Conservation (phyloP, 169 alveolate genomes). For the Cyclospora cayetanensis region DNA sequence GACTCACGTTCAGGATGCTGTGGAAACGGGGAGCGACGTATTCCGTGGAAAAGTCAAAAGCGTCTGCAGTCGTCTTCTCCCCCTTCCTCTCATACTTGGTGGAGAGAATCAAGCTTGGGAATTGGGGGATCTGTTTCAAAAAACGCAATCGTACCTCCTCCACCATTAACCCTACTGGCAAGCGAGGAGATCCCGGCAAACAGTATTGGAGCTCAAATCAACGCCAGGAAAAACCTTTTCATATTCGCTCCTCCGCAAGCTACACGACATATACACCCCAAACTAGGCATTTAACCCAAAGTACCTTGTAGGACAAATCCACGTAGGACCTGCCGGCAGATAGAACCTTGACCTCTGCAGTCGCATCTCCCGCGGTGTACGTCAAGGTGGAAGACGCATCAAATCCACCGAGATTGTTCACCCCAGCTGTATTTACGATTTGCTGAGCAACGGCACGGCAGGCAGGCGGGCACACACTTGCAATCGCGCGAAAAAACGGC, state of each 20-base stretch:
- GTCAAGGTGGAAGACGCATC: slow-evolving; percentile 48
- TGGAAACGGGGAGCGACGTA: slow-evolving; percentile 52
- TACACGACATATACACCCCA: neutral
- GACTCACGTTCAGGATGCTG: slow-evolving; percentile 35
- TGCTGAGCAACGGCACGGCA: too few relatives aligned
- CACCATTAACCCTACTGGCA: too few relatives aligned
- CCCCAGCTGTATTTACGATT: slow-evolving; percentile 60
- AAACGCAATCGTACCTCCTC: neutral
- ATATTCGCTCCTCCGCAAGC: neutral
- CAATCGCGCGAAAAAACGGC: too few relatives aligned
- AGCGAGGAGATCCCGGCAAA: neutral
- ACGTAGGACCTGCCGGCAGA: slow-evolving; percentile 55
- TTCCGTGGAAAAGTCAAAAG: slow-evolving; percentile 55
- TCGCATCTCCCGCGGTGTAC: slow-evolving; percentile 53
- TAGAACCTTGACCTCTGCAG: slow-evolving; percentile 54
- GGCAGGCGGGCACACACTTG: too few relatives aligned
- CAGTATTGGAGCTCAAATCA: neutral
- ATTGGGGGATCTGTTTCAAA: slow-evolving; percentile 20
- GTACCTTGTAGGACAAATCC: slow-evolving; percentile 52
- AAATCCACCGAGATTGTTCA: slow-evolving; percentile 28
- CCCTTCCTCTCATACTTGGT: slow-evolving; percentile 59
- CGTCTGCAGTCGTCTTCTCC: slow-evolving; percentile 43
- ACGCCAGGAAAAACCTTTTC: neutral
- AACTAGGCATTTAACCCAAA: neutral
- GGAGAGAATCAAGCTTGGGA: slow-evolving; percentile 27